Base-by-base conservation (phyloP, 1,284 basidiomycete genomes). In the Coniferiporia weirii region DNA sequence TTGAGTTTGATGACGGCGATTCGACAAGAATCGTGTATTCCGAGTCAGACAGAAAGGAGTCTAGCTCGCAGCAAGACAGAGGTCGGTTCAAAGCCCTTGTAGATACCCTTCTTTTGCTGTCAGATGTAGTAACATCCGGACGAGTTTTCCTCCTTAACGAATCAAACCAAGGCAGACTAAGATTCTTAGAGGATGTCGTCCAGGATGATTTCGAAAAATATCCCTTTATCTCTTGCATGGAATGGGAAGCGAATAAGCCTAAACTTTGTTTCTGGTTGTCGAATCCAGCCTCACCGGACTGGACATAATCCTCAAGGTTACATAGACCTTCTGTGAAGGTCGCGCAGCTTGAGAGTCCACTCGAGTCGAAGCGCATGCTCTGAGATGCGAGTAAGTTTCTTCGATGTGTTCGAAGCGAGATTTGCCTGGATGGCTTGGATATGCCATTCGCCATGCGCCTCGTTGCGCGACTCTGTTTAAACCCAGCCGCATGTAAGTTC, bases 261-360 rank as follows among this genome's bases (percentile, higher is more conserved):
- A 8, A 17, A 4, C 17, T 48, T 8, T 12, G 12, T 10, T 12
- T 48, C 10, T 10, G 2, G 13, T 52, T 52, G 22, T 34, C 35
- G 20, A 19, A 45, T n/a, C 43, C 38, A 9, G 32, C 34, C 4
- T 59, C 57, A 7, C 45, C 34, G 20, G 35, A 35, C 9, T 38
- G 58, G 6, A 52, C n/a, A 32, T 57, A 57, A 34, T 57, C 60
- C n/a, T 57, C 55, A 5, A 61, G 32, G 22, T 54, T 47, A 38
- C 52, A 57, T n/a, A 61, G 55, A 15, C 60, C 60, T 20, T 45
- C 54, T 15, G 55, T 57, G 48, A 61, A 61, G 7, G 60, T 61
- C 1, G 52, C 55, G 40, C 55, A 61, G 46, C 55, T 57, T 32
- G 60, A 57, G 4, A 61, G 43, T 19, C 60, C 60, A 19, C 46